These are phyloP conservation scores for Cryptococcus sp. DNA, from an alignment of 1,284 basidiomycete genomes.

Conservation along the genomic window DNA sequence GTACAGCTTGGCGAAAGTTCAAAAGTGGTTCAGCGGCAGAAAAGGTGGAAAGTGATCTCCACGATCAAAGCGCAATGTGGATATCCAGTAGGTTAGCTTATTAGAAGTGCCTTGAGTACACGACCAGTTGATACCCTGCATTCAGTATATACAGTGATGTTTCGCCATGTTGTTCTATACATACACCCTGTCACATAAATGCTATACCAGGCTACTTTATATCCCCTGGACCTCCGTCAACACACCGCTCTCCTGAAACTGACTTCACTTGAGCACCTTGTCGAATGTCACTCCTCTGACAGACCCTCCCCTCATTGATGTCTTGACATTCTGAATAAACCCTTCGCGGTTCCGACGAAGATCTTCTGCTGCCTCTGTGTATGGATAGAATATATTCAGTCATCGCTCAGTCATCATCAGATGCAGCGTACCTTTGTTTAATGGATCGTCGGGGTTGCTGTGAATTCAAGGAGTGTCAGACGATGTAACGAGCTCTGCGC, in stretches of 20 bases:
- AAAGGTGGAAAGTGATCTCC: conserved; percentile 8
- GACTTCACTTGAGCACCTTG: conserved; percentile 58
- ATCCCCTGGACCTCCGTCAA: too few species aligned
- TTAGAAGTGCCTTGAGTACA: neutral
- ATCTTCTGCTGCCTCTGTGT: conserved; percentile 88
- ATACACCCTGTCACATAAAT: conserved; percentile 6
- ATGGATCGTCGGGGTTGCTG: conserved; percentile 89
- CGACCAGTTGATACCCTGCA: conserved; percentile 10
- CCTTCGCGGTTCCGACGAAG: conserved; percentile 77
- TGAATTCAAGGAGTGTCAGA: neutral
- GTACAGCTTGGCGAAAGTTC: conserved; percentile 73
- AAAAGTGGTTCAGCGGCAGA: conserved; percentile 71
- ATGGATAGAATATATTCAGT: neutral
- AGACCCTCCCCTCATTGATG: conserved; percentile 73
- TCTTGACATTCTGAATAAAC: conserved; percentile 79
- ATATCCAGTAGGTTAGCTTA: too few species aligned
- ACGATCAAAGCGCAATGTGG: neutral
- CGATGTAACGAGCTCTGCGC: neutral
- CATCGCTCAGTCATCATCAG: neutral
- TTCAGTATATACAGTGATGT: neutral
- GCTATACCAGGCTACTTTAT: too few species aligned
- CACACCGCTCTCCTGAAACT: too few species aligned
- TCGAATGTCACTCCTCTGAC: conserved; percentile 78
- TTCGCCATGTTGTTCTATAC: neutral
- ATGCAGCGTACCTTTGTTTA: conserved; percentile 81